Evolutionary conservation across 768 basidiomycete species (phyloP).

Genomic region (Trametes coccinea): DNA sequence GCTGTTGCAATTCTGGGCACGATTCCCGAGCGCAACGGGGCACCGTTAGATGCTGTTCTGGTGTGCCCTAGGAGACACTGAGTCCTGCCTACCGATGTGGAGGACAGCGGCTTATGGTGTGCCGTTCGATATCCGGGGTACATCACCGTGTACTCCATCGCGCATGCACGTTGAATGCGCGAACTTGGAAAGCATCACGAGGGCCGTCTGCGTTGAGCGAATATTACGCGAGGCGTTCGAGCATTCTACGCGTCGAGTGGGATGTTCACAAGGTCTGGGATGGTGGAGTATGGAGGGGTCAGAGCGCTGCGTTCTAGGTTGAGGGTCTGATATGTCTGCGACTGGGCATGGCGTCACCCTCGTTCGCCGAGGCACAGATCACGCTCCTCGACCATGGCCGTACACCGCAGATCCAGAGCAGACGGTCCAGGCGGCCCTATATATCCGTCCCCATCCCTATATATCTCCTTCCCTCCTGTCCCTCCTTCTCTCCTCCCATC

Average conservation of each 20-base stretch:
- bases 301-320: neutral
- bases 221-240: neutral
- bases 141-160: neutral
- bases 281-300: slow-evolving; percentile 2
- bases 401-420: neutral
- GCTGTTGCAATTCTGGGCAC: neutral
- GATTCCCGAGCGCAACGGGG: too few relatives aligned
- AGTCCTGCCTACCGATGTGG: too few relatives aligned
- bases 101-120: too few relatives aligned
- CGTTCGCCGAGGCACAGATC: neutral
- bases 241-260: neutral
- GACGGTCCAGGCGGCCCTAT: slow-evolving; percentile 1
- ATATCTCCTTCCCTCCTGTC: neutral
- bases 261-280: neutral
- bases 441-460: neutral
- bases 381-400: neutral
- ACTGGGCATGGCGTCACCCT: slow-evolving; percentile 2
- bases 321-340: neutral
- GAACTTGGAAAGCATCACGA: neutral
- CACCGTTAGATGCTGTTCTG: too few relatives aligned
- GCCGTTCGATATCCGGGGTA: too few relatives aligned
- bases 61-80: too few relatives aligned
- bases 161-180: neutral
- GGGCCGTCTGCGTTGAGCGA: neutral
- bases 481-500: neutral